These are phyloP conservation scores for Lunularia cruciata DNA, from an alignment of 225 moss, liverwort and hornwort genomes.

Conservation along the genomic window DNA sequence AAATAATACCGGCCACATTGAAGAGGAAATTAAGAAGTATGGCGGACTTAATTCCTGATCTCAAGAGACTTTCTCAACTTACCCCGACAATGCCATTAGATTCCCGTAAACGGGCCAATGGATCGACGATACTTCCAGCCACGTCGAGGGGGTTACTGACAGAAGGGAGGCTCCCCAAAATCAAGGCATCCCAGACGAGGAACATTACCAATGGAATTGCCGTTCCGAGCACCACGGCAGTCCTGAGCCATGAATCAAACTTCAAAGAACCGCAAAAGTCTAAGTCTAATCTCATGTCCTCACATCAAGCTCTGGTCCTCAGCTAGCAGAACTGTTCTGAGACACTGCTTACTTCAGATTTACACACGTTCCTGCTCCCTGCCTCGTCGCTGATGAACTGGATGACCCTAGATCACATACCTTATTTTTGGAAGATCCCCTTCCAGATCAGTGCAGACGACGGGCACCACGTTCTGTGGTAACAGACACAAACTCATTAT, in stretches of 20 bases:
- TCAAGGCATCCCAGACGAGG: constrained; percentile 90
- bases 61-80: constrained; percentile 23
- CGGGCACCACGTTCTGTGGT: constrained; percentile 91
- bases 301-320: no score
- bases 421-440: constrained; percentile 86
- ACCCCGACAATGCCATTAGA: constrained; percentile 81
- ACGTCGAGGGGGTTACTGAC: constrained; percentile 46
- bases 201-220: constrained; percentile 85
- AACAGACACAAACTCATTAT: constrained; percentile 1
- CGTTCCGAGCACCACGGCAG: constrained; percentile 81
- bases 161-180: constrained; percentile 71
- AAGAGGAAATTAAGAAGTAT: no score
- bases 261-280: background rate
- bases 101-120: constrained; percentile 62
- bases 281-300: no score
- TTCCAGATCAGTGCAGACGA: constrained; percentile 83
- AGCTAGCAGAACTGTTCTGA: background rate
- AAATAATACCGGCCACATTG: no score
- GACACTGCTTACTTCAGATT: background rate
- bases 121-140: constrained; percentile 58
- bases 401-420: constrained; percentile 30
- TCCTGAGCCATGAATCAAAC: constrained; percentile 44
- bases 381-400: no score
- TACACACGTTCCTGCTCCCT: no score
- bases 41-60: background rate